phyloP scores from a whole-genome alignment of 768 basidiomycete species.

The Amanita pallidorosea region DNA sequence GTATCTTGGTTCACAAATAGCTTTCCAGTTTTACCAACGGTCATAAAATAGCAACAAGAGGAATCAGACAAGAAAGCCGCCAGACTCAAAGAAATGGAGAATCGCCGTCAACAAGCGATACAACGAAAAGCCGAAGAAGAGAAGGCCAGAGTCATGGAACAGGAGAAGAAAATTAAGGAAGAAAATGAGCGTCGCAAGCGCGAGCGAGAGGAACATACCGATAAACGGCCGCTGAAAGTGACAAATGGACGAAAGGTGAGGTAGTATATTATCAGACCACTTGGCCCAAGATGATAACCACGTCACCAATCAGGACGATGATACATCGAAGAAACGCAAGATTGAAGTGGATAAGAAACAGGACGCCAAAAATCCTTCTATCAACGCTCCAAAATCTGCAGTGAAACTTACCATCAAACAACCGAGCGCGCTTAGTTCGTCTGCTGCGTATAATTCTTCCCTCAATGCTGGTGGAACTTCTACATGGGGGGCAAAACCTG shows the following conservation, averaged over 20 bases:
- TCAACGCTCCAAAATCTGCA: constrained; percentile 43
- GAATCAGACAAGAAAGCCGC: constrained; percentile 72
- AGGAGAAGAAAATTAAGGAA: constrained; percentile 63
- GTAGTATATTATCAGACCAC: background rate
- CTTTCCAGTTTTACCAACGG: constrained; percentile 1
- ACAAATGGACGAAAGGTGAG: constrained; percentile 45
- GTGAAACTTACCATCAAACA: constrained; percentile 32
- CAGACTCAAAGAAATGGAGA: constrained; percentile 74
- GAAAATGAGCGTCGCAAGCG: constrained; percentile 72
- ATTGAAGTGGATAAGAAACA: constrained; percentile 48
- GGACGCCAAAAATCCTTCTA: constrained; percentile 42
- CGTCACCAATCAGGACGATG: constrained; percentile 42
- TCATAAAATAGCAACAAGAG: constrained; percentile 68
- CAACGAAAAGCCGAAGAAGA: constrained; percentile 78
- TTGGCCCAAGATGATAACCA: constrained; percentile 1
- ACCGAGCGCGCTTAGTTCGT: constrained; percentile 24
- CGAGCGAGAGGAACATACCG: constrained; percentile 69
- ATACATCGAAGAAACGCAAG: constrained; percentile 63
- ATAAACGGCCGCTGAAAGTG: constrained; percentile 51
- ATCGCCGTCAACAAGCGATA: constrained; percentile 56
- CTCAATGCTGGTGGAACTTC: constrained; percentile 17
- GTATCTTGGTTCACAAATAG: constrained; percentile 27
- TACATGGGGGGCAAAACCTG: constrained; percentile 20
- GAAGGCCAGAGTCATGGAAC: constrained; percentile 46
- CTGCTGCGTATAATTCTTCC: constrained; percentile 28